Base-by-base conservation (phyloP, 2,329 filamentous ascomycete species). In the Trichophyton simii region DNA sequence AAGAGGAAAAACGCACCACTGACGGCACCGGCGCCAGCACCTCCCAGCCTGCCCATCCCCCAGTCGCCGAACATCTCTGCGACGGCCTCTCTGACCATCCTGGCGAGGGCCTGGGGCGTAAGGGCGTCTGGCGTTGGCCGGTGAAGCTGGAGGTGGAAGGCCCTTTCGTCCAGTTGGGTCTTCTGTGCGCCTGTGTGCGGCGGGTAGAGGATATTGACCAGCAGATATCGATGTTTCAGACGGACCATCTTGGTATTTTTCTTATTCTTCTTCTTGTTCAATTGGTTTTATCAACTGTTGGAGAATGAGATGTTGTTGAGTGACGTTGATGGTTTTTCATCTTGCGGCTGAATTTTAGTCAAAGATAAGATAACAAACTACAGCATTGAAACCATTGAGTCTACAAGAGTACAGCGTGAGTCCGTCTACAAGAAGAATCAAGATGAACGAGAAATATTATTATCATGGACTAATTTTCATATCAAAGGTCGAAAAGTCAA, bases 131-230 rank as follows among this genome's bases (percentile, higher is more conserved):
- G 83, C 2, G 88, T 95, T 0, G 92, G 91, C 58, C 87, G 84
- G 72, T 91, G 87, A 75, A 95, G 87, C 60, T 85, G 79, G 31
- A 97, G 77, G 62, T 88, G 79, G 54, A 77, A 83, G 73, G 71
- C 67, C 67, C 75, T 57, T 20, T 31, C 25, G 34, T 54, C 11
- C 52, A 62, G 60, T 60, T 57, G 68, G 42, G 18, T 59, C 60
- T 2, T 59, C 62, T 63, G 62, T 34, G 64, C 38, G 8, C 69
- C 65, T 8, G 78, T 65, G 11, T 58, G 55, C 11, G 83, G 77
- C 0, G 91, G 90, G 69, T 96, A 96, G 55, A 97, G 80, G 66
- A 97, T 91, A 72, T 95, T 89, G 64, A 97, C 84, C n/a, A 97
- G 84, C 18, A 99, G 83, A 73, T 99, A 99, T 69, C 94, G 87